These are phyloP conservation scores for Pulicaria dysenterica DNA, from an alignment of 129 eudicot genomes.

Conservation along the genomic window DNA sequence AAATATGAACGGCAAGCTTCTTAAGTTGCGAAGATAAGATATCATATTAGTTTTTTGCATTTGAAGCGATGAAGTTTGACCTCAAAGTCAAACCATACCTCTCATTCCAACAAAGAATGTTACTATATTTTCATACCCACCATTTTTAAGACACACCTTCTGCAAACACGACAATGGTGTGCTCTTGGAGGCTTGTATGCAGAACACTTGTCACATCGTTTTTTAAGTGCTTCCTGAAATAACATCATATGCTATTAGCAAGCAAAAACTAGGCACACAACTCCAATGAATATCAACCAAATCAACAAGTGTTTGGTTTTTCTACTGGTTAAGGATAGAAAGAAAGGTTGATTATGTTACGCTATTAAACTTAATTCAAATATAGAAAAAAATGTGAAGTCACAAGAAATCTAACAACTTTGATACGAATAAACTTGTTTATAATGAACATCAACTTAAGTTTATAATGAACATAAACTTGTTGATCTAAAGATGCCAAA, in stretches of 20 bases:
- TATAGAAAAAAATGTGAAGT: too few relatives aligned
- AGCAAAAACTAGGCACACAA: slow-evolving; percentile 9
- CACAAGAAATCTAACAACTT: too few relatives aligned
- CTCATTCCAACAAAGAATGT: neutral
- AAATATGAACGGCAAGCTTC: neutral
- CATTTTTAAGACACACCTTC: slow-evolving; percentile 81
- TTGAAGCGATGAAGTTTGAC: slow-evolving; percentile 25
- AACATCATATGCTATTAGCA: slow-evolving; percentile 8
- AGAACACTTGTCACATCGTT: slow-evolving; percentile 67
- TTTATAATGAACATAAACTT: too few relatives aligned
- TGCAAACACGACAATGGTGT: slow-evolving; percentile 89
- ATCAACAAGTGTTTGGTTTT: neutral
- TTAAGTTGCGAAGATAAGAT: neutral
- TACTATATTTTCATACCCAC: slow-evolving; percentile 45
- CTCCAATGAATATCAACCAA: neutral
- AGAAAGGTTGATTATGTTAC: neutral
- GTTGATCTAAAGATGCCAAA: too few relatives aligned
- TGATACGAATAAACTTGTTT: too few relatives aligned
- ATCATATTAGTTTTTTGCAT: slow-evolving; percentile 4
- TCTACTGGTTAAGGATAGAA: neutral
- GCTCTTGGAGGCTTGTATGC: slow-evolving; percentile 77
- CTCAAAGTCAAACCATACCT: slow-evolving; percentile 7
- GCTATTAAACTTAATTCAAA: neutral
- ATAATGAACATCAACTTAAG: too few relatives aligned
- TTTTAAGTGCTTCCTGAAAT: slow-evolving; percentile 56